These are phyloP conservation scores for Cyclotella choctawhatcheeana DNA, from an alignment of 108 stramenopile genomes.

Conservation along the genomic window DNA sequence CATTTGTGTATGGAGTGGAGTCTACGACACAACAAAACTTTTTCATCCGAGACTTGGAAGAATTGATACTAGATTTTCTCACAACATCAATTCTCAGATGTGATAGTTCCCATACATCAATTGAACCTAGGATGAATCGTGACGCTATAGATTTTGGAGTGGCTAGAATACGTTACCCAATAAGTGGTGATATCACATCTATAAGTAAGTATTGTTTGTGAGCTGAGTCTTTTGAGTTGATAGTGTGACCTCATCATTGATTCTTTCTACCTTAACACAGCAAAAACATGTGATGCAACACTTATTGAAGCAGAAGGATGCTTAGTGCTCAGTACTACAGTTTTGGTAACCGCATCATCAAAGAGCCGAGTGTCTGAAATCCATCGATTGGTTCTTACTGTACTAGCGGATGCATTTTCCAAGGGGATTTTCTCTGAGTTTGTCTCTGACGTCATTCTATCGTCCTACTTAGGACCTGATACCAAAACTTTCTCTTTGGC, in stretches of 20 bases:
- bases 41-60: slow-evolving; percentile 30
- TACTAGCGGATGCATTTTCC: slow-evolving; percentile 35
- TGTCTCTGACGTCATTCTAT: slow-evolving; percentile 31
- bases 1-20: slow-evolving; percentile 46
- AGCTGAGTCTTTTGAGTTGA: not conserved
- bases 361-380: slow-evolving; percentile 14
- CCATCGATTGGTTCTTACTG: slow-evolving; percentile 28
- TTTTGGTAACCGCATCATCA: slow-evolving; percentile 37
- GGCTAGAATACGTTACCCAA: slow-evolving; percentile 43
- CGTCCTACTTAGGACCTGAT: slow-evolving; percentile 47
- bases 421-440: slow-evolving; percentile 29
- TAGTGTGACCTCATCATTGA: not conserved
- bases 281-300: slow-evolving; percentile 42
- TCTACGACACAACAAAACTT: slow-evolving; percentile 7
- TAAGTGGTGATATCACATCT: slow-evolving; percentile 31
- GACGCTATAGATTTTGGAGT: slow-evolving; percentile 28
- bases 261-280: not conserved
- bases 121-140: slow-evolving; percentile 20
- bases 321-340: slow-evolving; percentile 33
- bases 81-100: slow-evolving; percentile 36
- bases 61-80: slow-evolving; percentile 38
- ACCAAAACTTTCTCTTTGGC: slow-evolving; percentile 1
- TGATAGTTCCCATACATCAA: not conserved
- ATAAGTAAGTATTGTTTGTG: slow-evolving; percentile 28
- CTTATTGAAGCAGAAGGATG: slow-evolving; percentile 37